Evolutionary conservation across 2,329 filamentous ascomycete species (phyloP).

Genomic region (Akanthomyces dipterigenus): DNA sequence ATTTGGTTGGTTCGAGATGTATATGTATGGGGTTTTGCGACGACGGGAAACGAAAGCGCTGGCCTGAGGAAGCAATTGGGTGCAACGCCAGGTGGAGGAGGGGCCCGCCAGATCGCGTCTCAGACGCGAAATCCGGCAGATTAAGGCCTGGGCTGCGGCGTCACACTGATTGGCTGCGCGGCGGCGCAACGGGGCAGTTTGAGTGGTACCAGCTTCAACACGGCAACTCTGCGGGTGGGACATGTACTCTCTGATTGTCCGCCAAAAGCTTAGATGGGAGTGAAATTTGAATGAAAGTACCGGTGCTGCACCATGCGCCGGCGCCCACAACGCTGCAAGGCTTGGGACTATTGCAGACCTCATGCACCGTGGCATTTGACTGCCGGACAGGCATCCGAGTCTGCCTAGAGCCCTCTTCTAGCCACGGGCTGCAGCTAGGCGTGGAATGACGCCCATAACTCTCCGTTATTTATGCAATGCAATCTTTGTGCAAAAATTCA

Average conservation of each 20-base stretch:
- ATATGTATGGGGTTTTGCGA: not conserved
- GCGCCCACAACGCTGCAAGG: too few relatives aligned
- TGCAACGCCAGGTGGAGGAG: not conserved
- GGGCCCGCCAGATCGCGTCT: conserved; percentile 5
- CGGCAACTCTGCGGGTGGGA: not conserved
- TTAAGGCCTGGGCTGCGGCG: not conserved
- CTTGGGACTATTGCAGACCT: not conserved
- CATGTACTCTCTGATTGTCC: not conserved
- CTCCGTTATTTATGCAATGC: too few relatives aligned
- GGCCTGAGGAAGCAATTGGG: not conserved
- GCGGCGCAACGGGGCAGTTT: not conserved
- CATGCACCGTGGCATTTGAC: not conserved
- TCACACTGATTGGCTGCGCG: not conserved
- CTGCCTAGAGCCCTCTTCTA: too few relatives aligned
- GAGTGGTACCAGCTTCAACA: not conserved
- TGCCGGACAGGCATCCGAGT: too few relatives aligned
- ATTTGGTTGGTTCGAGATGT: not conserved
- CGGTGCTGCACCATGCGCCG: not conserved
- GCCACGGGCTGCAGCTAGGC: too few relatives aligned
- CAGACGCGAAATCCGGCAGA: conserved; percentile 4
- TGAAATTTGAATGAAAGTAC: not conserved
- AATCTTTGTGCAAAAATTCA: too few relatives aligned
- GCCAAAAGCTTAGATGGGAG: too few relatives aligned
- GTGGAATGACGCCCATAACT: too few relatives aligned
- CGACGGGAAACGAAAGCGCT: not conserved